Base-by-base conservation (phyloP, 1,284 basidiomycete genomes). In the Boletus sp. region DNA sequence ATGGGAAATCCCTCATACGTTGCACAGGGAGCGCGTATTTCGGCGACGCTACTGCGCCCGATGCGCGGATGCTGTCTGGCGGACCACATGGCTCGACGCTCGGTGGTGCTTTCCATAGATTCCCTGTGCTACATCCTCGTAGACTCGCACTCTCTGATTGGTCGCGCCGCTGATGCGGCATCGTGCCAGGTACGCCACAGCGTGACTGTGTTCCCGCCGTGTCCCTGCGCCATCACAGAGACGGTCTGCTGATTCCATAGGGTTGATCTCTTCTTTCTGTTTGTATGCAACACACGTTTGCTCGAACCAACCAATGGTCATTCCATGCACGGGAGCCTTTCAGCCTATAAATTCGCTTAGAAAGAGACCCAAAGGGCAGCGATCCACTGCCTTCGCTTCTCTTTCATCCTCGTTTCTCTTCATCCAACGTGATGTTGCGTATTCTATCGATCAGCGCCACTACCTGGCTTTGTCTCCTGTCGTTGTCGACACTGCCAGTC, bases 401-500 rank as follows among this genome's bases (percentile, higher is more conserved):
- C 21, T 46, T 23, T 23, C 23, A 16, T 25, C 46, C 14, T 17
- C 25, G 13, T 28, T 10, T 27, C 38, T 21, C 13, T 21, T 43
- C n/a, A 11, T 43, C 21, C 40, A 43, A 43, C 33, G 17, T n/a
- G 40, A 43, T 43, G 40, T 21, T 11, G 40, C 40, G 40, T 19
- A 9, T n/a, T 43, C 6, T 43, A 9, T 21, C 40, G 6, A 5
- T 43, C 40, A 43, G n/a, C 17, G 1, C 30, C 46, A 21, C 46
- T 23, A 48, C 51, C 43, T 68, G 63, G 63, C 52, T 61, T 47
- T 60, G 38, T 27, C 33, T 72, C 23, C 23, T 60, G 19, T 54
- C 30, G 5, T 17, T 68, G 2, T 33, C 51, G 2, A n/a, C 38
- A 49, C 60, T 52, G 59, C 56, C 59, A 5, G 58, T 54, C 30